phyloP scores from a whole-genome alignment of 768 basidiomycete genomes.

The Leccinum longicurvipes region DNA sequence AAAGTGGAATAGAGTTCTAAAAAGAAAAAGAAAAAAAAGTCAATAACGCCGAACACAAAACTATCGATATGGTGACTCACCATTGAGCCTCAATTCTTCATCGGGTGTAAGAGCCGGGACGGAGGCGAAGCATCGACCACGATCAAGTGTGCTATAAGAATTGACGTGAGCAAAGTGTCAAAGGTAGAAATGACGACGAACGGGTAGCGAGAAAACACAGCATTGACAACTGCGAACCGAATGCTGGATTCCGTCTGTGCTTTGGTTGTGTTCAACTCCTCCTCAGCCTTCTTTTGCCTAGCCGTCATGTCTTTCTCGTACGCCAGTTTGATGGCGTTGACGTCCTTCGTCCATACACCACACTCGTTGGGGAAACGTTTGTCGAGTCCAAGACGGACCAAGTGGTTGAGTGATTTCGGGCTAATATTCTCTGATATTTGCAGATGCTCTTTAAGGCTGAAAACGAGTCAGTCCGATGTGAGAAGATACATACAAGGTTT shows the following conservation, averaged over 20 bases:
- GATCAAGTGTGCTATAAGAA: slow-evolving; percentile 17
- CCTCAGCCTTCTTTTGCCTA: slow-evolving; percentile 12
- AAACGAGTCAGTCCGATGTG: not conserved
- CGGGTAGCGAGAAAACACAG: slow-evolving; percentile 27
- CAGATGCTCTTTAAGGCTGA: slow-evolving; percentile 26
- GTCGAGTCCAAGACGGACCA: slow-evolving; percentile 31
- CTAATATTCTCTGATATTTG: slow-evolving; percentile 22
- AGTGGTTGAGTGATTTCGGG: slow-evolving; percentile 25
- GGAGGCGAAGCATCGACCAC: slow-evolving; percentile 12
- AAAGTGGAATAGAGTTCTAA: slow-evolving; percentile 19
- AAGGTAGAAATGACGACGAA: slow-evolving; percentile 4
- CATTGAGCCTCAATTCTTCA: slow-evolving; percentile 13
- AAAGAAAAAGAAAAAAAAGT: too few species aligned
- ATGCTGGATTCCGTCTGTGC: slow-evolving; percentile 17
- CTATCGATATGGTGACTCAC: not conserved
- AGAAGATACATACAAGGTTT: fast-evolving
- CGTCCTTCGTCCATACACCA: slow-evolving; percentile 22
- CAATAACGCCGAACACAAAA: not conserved
- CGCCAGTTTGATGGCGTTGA: slow-evolving; percentile 5
- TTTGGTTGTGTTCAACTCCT: slow-evolving; percentile 8
- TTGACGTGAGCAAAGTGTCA: not conserved
- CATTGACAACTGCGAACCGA: slow-evolving; percentile 24
- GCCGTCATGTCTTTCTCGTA: not conserved
- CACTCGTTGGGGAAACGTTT: slow-evolving; percentile 27
- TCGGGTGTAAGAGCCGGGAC: slow-evolving; percentile 11